A percentile compares a stretch with the other conserved stretches of the same genome.
phyloP scores from a whole-genome alignment of 768 basidiomycete species.

The Trametes elegans region DNA sequence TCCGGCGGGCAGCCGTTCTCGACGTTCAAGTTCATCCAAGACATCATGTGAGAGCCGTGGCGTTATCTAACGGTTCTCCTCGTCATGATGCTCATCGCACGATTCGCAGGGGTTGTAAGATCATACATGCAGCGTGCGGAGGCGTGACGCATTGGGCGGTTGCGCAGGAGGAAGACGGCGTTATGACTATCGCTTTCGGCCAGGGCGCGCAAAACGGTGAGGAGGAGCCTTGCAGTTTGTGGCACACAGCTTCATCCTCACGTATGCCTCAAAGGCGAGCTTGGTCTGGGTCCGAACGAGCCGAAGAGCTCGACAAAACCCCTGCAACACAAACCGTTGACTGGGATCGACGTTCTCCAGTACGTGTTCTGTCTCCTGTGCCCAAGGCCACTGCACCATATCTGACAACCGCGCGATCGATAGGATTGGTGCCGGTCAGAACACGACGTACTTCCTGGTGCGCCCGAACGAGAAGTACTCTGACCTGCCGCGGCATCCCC shows the following conservation, averaged over 20 bases:
- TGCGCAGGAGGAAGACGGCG: constrained; percentile 64
- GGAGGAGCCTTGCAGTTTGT: not conserved
- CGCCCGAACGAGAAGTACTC: constrained; percentile 70
- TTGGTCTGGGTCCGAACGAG: constrained; percentile 76
- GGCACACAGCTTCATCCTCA: not conserved
- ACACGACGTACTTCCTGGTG: constrained; percentile 82
- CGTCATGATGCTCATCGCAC: not conserved
- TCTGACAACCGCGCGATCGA: not conserved
- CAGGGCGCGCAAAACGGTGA: constrained; percentile 84
- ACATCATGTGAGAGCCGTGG: constrained; percentile 75
- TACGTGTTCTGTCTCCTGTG: constrained; percentile 32
- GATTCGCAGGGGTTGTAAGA: constrained; percentile 72
- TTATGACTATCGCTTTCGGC: constrained; percentile 85
- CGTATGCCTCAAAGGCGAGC: constrained; percentile 50
- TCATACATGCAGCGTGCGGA: constrained; percentile 65
- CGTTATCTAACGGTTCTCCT: not conserved
- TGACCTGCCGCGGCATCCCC: constrained; percentile 79
- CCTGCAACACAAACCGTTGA: constrained; percentile 62
- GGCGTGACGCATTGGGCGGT: constrained; percentile 89
- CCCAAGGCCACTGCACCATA: not conserved
- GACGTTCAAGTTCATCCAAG: constrained; percentile 81
- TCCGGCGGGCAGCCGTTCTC: constrained; percentile 90
- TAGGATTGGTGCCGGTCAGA: constrained; percentile 84
- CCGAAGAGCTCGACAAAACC: constrained; percentile 89
- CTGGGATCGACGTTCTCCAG: constrained; percentile 80